These are phyloP conservation scores for Hamigera avellanea DNA, from an alignment of 495 filamentous ascomycete genomes.

Conservation along the genomic window DNA sequence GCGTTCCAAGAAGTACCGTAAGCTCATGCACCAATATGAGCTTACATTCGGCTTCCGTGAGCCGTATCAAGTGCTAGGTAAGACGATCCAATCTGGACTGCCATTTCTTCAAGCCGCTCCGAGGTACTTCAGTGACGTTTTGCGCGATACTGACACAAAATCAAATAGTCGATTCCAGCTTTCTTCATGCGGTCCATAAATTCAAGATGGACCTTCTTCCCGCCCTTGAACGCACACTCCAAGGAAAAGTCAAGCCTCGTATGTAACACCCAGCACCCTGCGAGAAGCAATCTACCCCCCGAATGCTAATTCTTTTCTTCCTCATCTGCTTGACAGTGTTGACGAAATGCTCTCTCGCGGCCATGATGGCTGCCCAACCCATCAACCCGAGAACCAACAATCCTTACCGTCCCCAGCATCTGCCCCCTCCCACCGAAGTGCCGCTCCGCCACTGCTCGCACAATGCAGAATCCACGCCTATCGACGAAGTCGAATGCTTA, in stretches of 20 bases:
- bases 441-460: conserved; percentile 87
- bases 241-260: conserved; percentile 79
- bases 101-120: background rate
- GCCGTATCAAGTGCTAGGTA: conserved; percentile 83
- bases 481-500: conserved; percentile 68
- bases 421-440: conserved; percentile 39
- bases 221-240: conserved; percentile 60
- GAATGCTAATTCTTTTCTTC: too few relatives aligned
- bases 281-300: background rate
- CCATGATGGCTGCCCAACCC: conserved; percentile 32
- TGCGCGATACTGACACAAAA: conserved; percentile 1
- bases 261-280: conserved; percentile 14
- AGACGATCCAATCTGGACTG: conserved; percentile 5
- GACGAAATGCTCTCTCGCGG: conserved; percentile 46
- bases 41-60: conserved; percentile 77
- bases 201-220: conserved; percentile 74
- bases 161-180: conserved; percentile 59
- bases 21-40: conserved; percentile 88
- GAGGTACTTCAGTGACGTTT: background rate
- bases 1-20: conserved; percentile 87
- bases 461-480: conserved; percentile 65
- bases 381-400: conserved; percentile 35
- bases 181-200: conserved; percentile 57
- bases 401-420: conserved; percentile 26
- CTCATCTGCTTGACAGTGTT: too few relatives aligned